Evolutionary conservation across 768 basidiomycete genomes (phyloP).

Genomic region (Panellus pusillus): DNA sequence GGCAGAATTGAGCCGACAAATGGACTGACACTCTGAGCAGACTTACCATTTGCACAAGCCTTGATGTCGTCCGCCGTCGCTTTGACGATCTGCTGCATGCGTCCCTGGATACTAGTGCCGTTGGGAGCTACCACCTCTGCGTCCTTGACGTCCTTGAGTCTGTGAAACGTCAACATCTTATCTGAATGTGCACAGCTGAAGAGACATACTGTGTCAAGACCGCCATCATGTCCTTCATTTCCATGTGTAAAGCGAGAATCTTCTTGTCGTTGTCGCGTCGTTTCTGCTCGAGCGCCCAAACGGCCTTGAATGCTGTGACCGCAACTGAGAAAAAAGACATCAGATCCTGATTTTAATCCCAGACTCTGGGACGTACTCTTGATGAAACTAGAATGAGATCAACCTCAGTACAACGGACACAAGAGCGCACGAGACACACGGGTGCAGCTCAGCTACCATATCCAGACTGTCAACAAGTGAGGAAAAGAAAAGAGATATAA

Average conservation of each 20-base stretch:
- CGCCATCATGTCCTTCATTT: conserved; percentile 43
- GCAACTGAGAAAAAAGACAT: conserved; percentile 24
- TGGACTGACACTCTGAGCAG: conserved; percentile 21
- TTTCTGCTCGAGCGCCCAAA: conserved; percentile 37
- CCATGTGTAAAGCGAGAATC: conserved; percentile 34
- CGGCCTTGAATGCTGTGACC: conserved; percentile 41
- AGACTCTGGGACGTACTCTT: conserved; percentile 1
- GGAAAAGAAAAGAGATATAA: too few relatives aligned
- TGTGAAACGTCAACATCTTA: conserved; percentile 4
- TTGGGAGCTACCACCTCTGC: conserved; percentile 27
- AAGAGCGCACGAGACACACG: conserved; percentile 12
- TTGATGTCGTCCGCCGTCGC: conserved; percentile 30
- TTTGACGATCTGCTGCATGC: conserved; percentile 30
- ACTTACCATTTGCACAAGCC: conserved; percentile 32
- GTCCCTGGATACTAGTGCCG: conserved; percentile 31
- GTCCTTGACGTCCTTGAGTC: conserved; percentile 33
- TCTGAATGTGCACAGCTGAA: too few relatives aligned
- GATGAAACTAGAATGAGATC: conserved; percentile 10
- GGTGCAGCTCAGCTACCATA: conserved; percentile 28
- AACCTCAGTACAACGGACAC: neutral
- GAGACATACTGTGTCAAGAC: conserved; percentile 33
- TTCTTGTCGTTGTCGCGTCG: conserved; percentile 41
- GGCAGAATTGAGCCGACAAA: conserved; percentile 18
- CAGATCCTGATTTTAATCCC: too few relatives aligned
- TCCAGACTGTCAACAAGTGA: conserved; percentile 15